Base-by-base conservation (phyloP, 176 grass and related monocot genomes). In the Panicum miliaceum region DNA sequence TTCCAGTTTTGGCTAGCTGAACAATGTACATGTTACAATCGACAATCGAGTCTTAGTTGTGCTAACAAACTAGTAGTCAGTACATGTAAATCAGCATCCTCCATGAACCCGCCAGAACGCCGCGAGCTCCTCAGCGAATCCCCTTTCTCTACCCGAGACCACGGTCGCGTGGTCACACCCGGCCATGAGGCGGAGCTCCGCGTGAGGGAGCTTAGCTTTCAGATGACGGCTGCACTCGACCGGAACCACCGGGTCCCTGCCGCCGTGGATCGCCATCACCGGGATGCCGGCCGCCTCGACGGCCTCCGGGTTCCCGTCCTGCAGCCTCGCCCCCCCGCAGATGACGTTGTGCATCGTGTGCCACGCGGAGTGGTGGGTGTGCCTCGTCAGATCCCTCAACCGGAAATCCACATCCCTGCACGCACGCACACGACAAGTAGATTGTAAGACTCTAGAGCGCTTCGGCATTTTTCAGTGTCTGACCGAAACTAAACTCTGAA, bases 341-440 rank as follows among this genome's bases (percentile, higher is more conserved):
- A 98, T 84, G 52, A 95, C 96, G 83, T 98, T 98, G 84, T 98
- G 95, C 95, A 98, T 98, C 5, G 92, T 98, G 75, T 95, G 89
- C 93, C 93, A 98, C 52, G 91, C 96, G n/a, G 96, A 95, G 76
- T 92, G 93, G 80, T 98, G 96, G 5, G 91, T 98, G 81, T 98
- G 96, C 87, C 37, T 86, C 12, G 93, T 94, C 36, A 93, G 79
- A 27, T 98, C 91, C 22, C 53, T 80, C 25, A 92, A 9, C 38
- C 88, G 29, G 57, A 92, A 87, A 58, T 76, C 75, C 78, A 93
- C 80, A 8, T 79, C 89, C 53, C 86, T 32, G 29, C 29, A 32
- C 29, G n/a, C n/a, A n/a, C n/a, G n/a, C n/a, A n/a, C n/a, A n/a
- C n/a, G n/a, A n/a, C n/a, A n/a, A n/a, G n/a, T n/a, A n/a, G n/a